Evolutionary conservation across 202 grass and related monocot species (phyloP), one percentile per base, ranked within the genome.

Genomic region (Musa balbisiana): DNA sequence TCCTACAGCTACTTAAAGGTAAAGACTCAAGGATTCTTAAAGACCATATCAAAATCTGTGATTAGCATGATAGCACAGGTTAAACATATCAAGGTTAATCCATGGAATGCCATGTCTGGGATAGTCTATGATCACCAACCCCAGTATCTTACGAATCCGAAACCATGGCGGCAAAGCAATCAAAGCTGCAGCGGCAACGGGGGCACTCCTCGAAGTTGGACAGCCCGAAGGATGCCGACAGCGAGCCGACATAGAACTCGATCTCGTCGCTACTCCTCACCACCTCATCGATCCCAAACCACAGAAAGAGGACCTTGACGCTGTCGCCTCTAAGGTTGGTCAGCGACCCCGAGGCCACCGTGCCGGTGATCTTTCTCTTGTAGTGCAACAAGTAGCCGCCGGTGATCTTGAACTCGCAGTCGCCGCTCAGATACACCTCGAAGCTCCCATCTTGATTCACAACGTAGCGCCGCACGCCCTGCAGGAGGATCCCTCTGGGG

Each of bases 141-240:
- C 3, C 33, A 43, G 33, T 43, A 8, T 43, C 33, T 25, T 80
- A 80, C 16, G 49, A 25, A 81, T 81, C 67, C 63, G 67, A 21
- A 25, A 20, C 77, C n/a, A 55, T 16, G 64, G n/a, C 27, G 27
- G 78, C 43, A 12, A 65, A 26, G 27, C 53, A 52, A 4, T 69
- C 53, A 14, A 75, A 73, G 1, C n/a, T 9, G 19, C 59, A 67
- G 69, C 77, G 25, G 71, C 92, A 96, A 6, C 21, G 79, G 6
- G 92, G 89, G 21, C 79, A 82, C 55, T 84, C 78, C 66, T 87
- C 83, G 85, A 96, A 96, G 65, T 83, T 85, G 8, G 84, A 78
- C 51, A 25, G 52, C 1, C 89, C 73, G 80, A 96, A 92, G 58
- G 89, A 86, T 64, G 87, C 91, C 22, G 53, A 88, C 67, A 96